phyloP scores from a whole-genome alignment of 768 basidiomycete genomes.

The Lactarius sp. region DNA sequence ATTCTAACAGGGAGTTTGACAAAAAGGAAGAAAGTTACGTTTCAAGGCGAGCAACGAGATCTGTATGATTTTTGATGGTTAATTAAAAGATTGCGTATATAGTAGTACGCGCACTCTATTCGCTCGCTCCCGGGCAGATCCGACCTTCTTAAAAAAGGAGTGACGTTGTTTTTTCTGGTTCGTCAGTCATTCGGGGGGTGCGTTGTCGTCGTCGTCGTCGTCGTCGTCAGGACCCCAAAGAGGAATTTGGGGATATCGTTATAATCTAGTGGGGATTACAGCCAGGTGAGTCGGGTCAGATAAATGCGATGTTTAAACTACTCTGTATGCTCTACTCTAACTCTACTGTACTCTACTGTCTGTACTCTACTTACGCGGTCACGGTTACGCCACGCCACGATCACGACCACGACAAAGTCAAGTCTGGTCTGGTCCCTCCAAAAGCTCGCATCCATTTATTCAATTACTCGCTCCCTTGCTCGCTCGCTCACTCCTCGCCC shows the following conservation, averaged over 20 bases:
- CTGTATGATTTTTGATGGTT: slow-evolving; percentile 60
- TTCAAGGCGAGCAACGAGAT: slow-evolving; percentile 61
- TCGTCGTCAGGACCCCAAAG: slow-evolving; percentile 3
- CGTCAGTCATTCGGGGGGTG: too few species aligned
- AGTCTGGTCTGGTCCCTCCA: background rate
- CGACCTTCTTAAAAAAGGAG: slow-evolving; percentile 7
- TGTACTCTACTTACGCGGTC: background rate
- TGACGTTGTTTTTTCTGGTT: background rate
- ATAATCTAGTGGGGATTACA: background rate
- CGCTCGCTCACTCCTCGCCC: background rate
- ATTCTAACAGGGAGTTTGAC: slow-evolving; percentile 32
- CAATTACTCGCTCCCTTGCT: background rate
- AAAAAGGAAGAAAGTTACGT: slow-evolving; percentile 64
- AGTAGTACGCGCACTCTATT: background rate
- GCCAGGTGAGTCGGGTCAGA: background rate
- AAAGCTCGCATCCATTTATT: background rate
- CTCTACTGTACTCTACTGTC: too few species aligned
- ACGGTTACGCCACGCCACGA: background rate
- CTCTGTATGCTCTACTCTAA: too few species aligned
- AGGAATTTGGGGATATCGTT: background rate
- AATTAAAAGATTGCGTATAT: slow-evolving; percentile 26
- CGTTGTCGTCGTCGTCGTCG: slow-evolving; percentile 2
- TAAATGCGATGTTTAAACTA: background rate
- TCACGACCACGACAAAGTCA: background rate
- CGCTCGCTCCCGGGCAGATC: background rate